Percentiles rank a stretch among this genome's conserved stretches.
phyloP scores from a whole-genome alignment of 768 basidiomycete species.

The Antrodiella citrinella region DNA sequence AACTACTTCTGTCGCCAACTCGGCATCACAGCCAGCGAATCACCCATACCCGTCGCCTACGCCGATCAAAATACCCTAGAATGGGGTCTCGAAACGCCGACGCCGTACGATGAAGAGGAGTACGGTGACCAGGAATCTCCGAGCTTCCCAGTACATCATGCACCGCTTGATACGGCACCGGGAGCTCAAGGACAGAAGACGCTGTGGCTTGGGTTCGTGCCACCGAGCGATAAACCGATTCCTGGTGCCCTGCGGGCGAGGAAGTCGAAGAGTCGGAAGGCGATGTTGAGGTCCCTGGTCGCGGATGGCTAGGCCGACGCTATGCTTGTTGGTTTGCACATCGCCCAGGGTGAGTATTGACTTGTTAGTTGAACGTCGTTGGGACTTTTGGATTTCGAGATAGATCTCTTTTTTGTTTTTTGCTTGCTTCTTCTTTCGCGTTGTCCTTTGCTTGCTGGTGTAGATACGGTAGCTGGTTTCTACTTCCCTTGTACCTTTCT shows the following conservation, averaged over 20 bases:
- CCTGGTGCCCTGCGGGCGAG: slow-evolving; percentile 17
- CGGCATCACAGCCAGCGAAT: slow-evolving; percentile 52
- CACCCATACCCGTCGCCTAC: slow-evolving; percentile 54
- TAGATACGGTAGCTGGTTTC: neutral
- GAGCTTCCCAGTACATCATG: neutral
- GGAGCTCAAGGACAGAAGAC: slow-evolving; percentile 10
- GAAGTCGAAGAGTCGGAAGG: slow-evolving; percentile 21
- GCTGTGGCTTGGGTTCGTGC: slow-evolving; percentile 20
- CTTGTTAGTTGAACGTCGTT: too few species aligned
- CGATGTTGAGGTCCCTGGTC: slow-evolving; percentile 15
- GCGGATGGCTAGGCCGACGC: slow-evolving; percentile 12
- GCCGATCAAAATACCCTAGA: slow-evolving; percentile 19
- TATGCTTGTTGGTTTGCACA: neutral
- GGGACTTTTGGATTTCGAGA: neutral
- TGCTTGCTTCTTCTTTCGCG: too few species aligned
- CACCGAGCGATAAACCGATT: slow-evolving; percentile 17
- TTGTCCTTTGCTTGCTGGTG: neutral
- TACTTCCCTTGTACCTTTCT: neutral
- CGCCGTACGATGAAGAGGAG: neutral
- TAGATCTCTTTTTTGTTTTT: neutral
- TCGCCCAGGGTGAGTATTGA: too few species aligned
- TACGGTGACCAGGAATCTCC: neutral
- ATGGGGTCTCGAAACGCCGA: slow-evolving; percentile 8
- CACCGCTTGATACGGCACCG: neutral
- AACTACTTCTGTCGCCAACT: slow-evolving; percentile 66